Base-by-base conservation (phyloP, 164 flowering plant species). In the Tetrastigma voinierianum region DNA sequence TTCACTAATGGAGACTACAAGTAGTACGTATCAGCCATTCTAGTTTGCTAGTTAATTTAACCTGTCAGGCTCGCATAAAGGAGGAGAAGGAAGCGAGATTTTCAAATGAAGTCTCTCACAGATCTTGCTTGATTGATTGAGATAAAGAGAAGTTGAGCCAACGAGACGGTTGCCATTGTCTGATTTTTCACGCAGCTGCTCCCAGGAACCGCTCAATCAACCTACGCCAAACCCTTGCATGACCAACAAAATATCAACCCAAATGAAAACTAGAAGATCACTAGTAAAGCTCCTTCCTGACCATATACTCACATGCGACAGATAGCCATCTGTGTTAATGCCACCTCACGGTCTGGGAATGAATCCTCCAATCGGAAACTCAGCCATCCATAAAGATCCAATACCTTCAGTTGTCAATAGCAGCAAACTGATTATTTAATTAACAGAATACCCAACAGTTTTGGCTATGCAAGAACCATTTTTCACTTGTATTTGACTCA, bases 301-400 rank as follows among this genome's bases (percentile, higher is more conserved):
- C 52, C 32, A 1, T 20, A n/a, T 44, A 83, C 95, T 82, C 62
- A 95, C 99, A 87, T 44, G 83, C 86, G 83, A 83, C 99, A 95
- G 51, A 92, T 74, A 10, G 88, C 74, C 75, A 86, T 95, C 80
- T 95, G 99, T 16, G 98, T 82, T 62, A 90, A 59, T 32, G 99
- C 98, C 23, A 90, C 64, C 63, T 90, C 95, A 10, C 81, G 86
- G 74, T 95, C 97, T 16, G 97, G 99, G 70, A 92, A 95, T 21
- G 91, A 79, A 11, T 89, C 97, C 72, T 90, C 95, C 69, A 92
- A 32, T 25, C 93, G 93, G 72, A 77, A 95, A 84, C 99, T 87
- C 80, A 95, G 78, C 99, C 99, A 95, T 32, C 90, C 93, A 72
- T 95, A 92, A 48, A 92, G 91, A 70, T 92, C 99, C 82, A 95